Percentiles rank a stretch among this genome's conserved stretches.
Evolutionary conservation across 495 filamentous ascomycete genomes (phyloP).

Genomic region (Tuber aestivum): DNA sequence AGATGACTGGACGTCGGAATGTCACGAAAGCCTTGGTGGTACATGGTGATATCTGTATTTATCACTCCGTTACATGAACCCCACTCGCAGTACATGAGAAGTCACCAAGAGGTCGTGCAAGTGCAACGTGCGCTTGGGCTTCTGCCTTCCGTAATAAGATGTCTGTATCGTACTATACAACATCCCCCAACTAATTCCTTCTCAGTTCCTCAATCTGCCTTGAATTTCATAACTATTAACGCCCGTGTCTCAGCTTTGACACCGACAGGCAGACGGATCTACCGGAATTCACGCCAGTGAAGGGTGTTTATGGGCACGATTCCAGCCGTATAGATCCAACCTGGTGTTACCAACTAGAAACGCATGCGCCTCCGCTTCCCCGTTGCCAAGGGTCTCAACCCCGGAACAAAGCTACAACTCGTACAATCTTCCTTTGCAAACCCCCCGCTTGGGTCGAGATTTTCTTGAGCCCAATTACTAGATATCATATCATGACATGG

Average conservation of each 20-base stretch:
- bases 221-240: not conserved
- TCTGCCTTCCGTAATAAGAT: not conserved
- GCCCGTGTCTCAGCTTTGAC: not conserved
- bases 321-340: not conserved
- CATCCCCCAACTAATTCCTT: not conserved
- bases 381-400: not conserved
- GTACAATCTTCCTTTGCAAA: not conserved
- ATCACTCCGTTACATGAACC: not conserved
- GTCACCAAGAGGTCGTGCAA: not conserved
- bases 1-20: not conserved
- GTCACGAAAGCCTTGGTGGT: not conserved
- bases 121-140: not conserved
- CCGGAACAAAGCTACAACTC: not conserved
- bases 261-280: not conserved
- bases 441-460: not conserved
- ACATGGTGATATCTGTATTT: not conserved
- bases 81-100: not conserved
- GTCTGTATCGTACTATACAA: not conserved
- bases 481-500: not conserved
- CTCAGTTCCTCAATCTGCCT: not conserved
- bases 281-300: not conserved
- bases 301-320: not conserved
- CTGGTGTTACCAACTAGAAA: not conserved
- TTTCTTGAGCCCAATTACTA: not conserved
- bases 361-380: not conserved